phyloP scores from a whole-genome alignment of 2,329 filamentous ascomycete genomes.

The Keithomyces neogunnii region DNA sequence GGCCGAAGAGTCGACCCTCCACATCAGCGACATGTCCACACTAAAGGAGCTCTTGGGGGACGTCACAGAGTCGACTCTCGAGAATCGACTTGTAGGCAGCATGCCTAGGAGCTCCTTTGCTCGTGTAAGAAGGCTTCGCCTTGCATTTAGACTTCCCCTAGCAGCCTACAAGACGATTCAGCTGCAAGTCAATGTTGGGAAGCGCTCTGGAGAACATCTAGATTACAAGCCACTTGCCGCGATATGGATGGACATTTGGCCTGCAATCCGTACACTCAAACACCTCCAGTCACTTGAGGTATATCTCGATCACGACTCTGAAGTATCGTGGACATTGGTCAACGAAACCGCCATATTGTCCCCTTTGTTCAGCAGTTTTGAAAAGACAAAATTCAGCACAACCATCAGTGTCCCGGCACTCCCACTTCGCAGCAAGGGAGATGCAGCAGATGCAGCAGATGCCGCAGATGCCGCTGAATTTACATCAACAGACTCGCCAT shows the following conservation, averaged over 20 bases:
- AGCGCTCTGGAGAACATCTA: background rate
- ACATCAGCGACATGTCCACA: slow-evolving; percentile 2
- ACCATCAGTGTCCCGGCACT: slow-evolving; percentile 1
- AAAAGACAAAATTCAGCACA: background rate
- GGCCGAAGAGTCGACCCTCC: slow-evolving; percentile 1
- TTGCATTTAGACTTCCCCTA: slow-evolving; percentile 1
- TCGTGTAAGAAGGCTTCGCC: background rate
- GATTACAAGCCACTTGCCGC: background rate
- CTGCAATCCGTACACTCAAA: background rate
- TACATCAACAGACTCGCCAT: background rate
- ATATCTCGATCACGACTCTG: slow-evolving; percentile 7
- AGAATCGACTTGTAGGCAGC: background rate
- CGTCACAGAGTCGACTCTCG: background rate
- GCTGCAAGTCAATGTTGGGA: background rate
- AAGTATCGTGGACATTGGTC: slow-evolving; percentile 6
- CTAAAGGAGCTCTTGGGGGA: slow-evolving; percentile 1
- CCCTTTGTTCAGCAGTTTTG: background rate
- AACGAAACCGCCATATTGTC: slow-evolving; percentile 4
- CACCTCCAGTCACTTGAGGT: slow-evolving; percentile 2
- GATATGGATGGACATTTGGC: slow-evolving; percentile 3
- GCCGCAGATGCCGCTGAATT: background rate
- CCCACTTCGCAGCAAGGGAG: background rate
- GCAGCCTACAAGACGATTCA: slow-evolving; percentile 3
- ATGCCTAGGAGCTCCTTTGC: background rate
- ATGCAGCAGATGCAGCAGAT: background rate